Evolutionary conservation across 1,139 yeast species (phyloP).

Genomic region (Kodamaea suecica): DNA sequence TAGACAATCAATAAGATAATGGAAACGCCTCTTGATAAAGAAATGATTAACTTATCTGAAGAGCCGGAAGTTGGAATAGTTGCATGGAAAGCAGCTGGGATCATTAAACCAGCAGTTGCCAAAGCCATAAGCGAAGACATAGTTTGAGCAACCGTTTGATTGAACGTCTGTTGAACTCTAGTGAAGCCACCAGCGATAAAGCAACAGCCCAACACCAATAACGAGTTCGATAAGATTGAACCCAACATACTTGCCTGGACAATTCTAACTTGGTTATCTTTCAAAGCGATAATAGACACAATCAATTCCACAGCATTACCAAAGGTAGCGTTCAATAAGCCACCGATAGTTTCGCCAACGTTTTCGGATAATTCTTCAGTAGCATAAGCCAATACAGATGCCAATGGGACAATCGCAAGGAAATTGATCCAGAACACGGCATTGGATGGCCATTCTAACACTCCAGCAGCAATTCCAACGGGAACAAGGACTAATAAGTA

Average conservation of each 20-base stretch:
- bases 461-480: constrained; percentile 74
- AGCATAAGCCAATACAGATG: constrained; percentile 83
- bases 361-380: constrained; percentile 88
- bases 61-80: constrained; percentile 54
- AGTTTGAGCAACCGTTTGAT: constrained; percentile 95
- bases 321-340: constrained; percentile 89
- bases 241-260: constrained; percentile 98
- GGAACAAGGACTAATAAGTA: constrained; percentile 80
- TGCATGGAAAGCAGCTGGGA: constrained; percentile 96
- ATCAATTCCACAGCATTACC: constrained; percentile 91
- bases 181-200: constrained; percentile 90
- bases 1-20: constrained; percentile 76
- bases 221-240: constrained; percentile 78
- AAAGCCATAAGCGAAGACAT: constrained; percentile 93
- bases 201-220: constrained; percentile 92
- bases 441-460: constrained; percentile 53
- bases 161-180: constrained; percentile 81
- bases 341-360: constrained; percentile 88
- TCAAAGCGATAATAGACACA: constrained; percentile 86
- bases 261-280: constrained; percentile 81
- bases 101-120: constrained; percentile 80
- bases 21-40: constrained; percentile 84
- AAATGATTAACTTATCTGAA: constrained; percentile 54
- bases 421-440: constrained; percentile 73
- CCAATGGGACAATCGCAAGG: constrained; percentile 88